Conservation (phyloP, 169 alveolate genomes). For the Besnoitia besnoiti region DNA sequence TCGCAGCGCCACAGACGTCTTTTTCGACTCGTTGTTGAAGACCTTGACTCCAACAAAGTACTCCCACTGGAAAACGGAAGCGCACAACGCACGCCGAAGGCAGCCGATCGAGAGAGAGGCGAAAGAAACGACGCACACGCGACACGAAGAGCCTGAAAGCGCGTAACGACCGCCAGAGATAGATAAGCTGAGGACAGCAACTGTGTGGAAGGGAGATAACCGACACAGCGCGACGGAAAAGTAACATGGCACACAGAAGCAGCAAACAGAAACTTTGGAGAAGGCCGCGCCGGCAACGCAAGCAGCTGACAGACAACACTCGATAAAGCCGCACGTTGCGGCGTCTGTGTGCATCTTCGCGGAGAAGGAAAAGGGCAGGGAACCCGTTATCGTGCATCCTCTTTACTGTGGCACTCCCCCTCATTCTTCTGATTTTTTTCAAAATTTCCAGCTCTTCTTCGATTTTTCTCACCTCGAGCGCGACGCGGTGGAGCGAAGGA, state of each 20-base stretch:
- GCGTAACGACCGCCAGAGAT: no score
- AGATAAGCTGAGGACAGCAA: background rate
- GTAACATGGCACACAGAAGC: background rate
- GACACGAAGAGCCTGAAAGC: background rate
- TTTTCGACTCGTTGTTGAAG: constrained; percentile 40
- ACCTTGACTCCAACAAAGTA: constrained; percentile 61
- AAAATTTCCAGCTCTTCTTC: background rate
- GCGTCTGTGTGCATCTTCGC: no score
- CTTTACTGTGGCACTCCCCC: no score
- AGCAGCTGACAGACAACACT: no score
- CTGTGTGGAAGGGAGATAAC: background rate
- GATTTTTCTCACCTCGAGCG: background rate
- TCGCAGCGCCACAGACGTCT: constrained; percentile 33
- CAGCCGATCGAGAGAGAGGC: background rate
- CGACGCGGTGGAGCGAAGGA: constrained; percentile 27
- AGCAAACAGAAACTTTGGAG: background rate
- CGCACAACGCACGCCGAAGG: background rate
- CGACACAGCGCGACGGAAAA: background rate
- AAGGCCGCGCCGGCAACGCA: background rate
- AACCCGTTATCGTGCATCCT: no score
- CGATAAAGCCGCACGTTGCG: no score
- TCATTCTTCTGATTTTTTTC: background rate
- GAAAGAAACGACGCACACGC: background rate
- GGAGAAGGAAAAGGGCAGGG: no score
- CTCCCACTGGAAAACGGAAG: constrained; percentile 50